A percentile compares a stretch with the other conserved stretches of the same genome.
Conservation (phyloP, 306 rosid species). For the Citrullus mucosospermus region DNA sequence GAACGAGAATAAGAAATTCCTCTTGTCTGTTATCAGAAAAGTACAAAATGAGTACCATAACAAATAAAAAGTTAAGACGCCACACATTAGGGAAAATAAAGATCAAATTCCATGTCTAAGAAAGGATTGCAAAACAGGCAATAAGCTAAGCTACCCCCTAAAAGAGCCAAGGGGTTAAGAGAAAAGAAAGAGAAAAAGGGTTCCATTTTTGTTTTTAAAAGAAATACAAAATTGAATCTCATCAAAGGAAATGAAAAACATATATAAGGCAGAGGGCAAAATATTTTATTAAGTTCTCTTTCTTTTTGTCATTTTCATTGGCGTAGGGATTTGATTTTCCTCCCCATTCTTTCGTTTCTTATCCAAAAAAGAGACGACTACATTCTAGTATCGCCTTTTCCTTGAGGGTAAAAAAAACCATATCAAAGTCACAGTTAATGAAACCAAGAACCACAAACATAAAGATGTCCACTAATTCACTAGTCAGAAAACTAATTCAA, state of each 20-base stretch:
- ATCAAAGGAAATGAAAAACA: not conserved
- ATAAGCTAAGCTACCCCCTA: not conserved
- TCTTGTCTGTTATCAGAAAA: conserved; percentile 29
- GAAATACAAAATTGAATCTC: not conserved
- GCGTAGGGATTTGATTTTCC: no score
- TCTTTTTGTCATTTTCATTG: no score
- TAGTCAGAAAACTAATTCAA: not conserved
- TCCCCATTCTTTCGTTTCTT: not conserved
- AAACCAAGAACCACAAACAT: not conserved
- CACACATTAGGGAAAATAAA: not conserved
- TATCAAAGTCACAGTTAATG: not conserved
- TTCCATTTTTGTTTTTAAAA: not conserved
- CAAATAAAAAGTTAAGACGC: not conserved
- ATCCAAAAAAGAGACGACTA: not conserved
- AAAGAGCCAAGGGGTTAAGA: not conserved
- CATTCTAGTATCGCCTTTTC: no score
- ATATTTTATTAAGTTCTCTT: not conserved
- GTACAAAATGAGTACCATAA: not conserved
- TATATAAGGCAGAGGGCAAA: not conserved
- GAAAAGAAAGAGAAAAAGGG: not conserved
- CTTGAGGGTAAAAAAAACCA: not conserved
- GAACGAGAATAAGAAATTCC: conserved; percentile 36
- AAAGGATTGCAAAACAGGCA: not conserved
- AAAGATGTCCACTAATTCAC: not conserved
- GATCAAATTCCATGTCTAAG: not conserved